These are phyloP conservation scores for Colletotrichum sp. DNA, from an alignment of 2,329 filamentous ascomycete genomes.

Conservation along the genomic window DNA sequence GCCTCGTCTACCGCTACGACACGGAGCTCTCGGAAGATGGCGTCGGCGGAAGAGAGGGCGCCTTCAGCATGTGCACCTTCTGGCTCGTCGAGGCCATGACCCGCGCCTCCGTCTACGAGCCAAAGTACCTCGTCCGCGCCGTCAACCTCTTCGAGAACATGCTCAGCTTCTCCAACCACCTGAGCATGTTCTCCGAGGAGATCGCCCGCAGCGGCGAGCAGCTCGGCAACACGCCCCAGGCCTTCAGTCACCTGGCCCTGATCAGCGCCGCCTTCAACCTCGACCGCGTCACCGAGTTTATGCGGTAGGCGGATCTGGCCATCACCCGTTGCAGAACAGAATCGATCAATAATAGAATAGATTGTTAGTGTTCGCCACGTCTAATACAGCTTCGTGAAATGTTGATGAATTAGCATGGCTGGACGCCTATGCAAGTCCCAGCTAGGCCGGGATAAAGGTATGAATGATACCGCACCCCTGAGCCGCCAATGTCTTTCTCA, in stretches of 20 bases:
- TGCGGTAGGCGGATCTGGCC: not conserved
- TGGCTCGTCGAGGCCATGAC: conserved; percentile 83
- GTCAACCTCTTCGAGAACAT: conserved; percentile 80
- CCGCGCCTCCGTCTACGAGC: conserved; percentile 67
- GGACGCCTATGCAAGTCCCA: not conserved
- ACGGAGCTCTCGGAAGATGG: conserved; percentile 72
- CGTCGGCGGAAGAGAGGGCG: conserved; percentile 75
- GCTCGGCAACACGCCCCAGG: conserved; percentile 79
- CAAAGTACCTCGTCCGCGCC: conserved; percentile 65
- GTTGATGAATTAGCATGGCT: not conserved
- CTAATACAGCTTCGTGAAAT: not conserved
- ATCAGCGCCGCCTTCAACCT: conserved; percentile 81
- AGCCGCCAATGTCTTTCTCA: not conserved
- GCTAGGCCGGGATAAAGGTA: not conserved
- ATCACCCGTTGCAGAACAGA: not conserved
- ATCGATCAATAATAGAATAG: not conserved
- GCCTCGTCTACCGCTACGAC: conserved; percentile 78
- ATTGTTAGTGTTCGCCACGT: not conserved
- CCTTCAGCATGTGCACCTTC: conserved; percentile 83
- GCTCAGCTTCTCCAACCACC: conserved; percentile 75
- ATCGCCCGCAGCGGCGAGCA: conserved; percentile 77
- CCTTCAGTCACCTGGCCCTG: conserved; percentile 77
- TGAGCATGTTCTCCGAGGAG: conserved; percentile 81
- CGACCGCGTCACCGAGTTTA: conserved; percentile 52
- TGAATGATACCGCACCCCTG: not conserved